Evolutionary conservation across 352 stramenopile genomes (phyloP).

Genomic region (Globisporangium cederbergense): DNA sequence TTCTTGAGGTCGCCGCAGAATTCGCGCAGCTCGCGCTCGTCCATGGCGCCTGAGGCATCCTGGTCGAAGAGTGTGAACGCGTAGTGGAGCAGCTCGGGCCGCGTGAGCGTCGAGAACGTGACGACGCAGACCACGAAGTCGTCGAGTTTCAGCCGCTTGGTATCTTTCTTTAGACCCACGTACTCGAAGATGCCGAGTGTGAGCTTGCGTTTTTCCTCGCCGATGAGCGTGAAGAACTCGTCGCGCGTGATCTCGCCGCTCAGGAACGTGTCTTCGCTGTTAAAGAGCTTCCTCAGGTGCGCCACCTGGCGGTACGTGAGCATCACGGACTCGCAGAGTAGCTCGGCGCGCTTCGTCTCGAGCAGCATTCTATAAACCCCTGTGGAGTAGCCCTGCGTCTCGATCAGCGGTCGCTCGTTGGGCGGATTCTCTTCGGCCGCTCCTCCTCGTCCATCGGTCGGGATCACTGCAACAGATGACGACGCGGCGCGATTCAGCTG

Average conservation of each 20-base stretch:
- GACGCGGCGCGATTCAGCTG: slow-evolving; percentile 1
- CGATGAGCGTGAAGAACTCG: slow-evolving; percentile 57
- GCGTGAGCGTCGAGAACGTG: slow-evolving; percentile 46
- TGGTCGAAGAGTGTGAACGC: slow-evolving; percentile 69
- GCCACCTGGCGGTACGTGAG: slow-evolving; percentile 42
- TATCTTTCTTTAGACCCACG: slow-evolving; percentile 27
- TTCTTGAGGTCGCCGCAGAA: slow-evolving; percentile 61
- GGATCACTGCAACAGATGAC: not conserved
- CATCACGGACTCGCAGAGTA: slow-evolving; percentile 45
- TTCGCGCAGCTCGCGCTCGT: slow-evolving; percentile 40
- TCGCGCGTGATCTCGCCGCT: slow-evolving; percentile 50
- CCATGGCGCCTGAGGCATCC: slow-evolving; percentile 62
- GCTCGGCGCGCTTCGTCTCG: slow-evolving; percentile 43
- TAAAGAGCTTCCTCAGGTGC: slow-evolving; percentile 34
- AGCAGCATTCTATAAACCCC: slow-evolving; percentile 49
- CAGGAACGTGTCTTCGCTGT: slow-evolving; percentile 39
- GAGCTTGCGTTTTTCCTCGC: slow-evolving; percentile 53
- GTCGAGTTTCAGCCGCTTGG: slow-evolving; percentile 46
- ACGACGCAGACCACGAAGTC: slow-evolving; percentile 57
- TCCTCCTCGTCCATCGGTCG: not conserved
- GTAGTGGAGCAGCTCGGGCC: slow-evolving; percentile 53
- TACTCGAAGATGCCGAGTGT: slow-evolving; percentile 51
- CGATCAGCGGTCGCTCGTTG: not conserved
- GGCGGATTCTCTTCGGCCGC: not conserved
- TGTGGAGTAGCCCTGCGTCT: slow-evolving; percentile 29